Base-by-base conservation (phyloP, 2,329 filamentous ascomycete species). In the Neonectria ditissima region DNA sequence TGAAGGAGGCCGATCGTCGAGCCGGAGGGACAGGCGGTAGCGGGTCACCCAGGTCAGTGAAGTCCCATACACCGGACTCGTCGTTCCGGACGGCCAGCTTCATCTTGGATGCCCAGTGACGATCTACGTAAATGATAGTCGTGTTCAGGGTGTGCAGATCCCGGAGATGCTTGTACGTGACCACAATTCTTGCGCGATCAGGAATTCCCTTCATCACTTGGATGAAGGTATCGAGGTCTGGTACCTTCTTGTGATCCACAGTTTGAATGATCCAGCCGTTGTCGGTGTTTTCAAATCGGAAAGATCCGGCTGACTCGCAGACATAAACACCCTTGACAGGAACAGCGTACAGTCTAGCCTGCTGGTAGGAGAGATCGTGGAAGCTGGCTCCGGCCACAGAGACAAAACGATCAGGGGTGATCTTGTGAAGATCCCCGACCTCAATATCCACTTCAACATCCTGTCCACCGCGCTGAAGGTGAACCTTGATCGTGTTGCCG, bases 51-150 rank as follows among this genome's bases (percentile, higher is more conserved):
- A 99, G 84, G 74, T 97, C 92, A 32, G 87, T 87, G 73, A 98
- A 98, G 79, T 99, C 96, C 97, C 96, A 99, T 9, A 97, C 81
- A 6, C 96, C 97, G 1, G 92, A 92, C 65, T 85, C 82, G 74
- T 99, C 96, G 78, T 99, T 99, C 59, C 96, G 90, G 56, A 95
- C 88, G 4, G 95, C 94, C 73, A 97, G 82, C 74, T 94, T 91
- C 92, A 99, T 98, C 82, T 97, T 97, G 61, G 91, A 90, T 53
- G 93, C 91, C 96, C 96, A 99, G 79, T 99, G 96, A 45, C 96
- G 89, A 78, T 99, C 96, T 59, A 99, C 88, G 69, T 96, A 91
- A 68, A 97, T 87, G 76, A 99, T 95, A 62, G 91, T 92, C 1
- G 96, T 99, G 78, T 97, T 94, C 57, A 97, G 87, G 0, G 95